A percentile compares a stretch with the other conserved stretches of the same genome.
Evolutionary conservation across 1,284 basidiomycete species (phyloP).

Genomic region (Schizophyllum commune): DNA sequence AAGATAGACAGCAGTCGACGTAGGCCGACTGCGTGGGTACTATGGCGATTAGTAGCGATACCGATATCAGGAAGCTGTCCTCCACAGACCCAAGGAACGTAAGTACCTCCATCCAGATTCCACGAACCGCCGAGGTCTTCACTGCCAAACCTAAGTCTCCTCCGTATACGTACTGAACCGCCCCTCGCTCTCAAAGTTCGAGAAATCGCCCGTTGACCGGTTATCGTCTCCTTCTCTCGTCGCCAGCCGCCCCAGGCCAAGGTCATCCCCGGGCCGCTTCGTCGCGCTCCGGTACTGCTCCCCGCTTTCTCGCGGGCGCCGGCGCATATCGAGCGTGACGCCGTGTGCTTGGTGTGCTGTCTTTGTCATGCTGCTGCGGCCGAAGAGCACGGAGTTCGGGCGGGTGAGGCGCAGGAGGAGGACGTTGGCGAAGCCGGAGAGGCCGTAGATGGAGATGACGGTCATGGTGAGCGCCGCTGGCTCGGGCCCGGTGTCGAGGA

Average conservation of each 20-base stretch:
- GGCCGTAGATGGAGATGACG: slow-evolving; percentile 22
- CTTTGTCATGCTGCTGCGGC: slow-evolving; percentile 1
- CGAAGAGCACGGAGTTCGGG: slow-evolving; percentile 21
- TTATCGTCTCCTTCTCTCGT: neutral
- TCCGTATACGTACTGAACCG: neutral
- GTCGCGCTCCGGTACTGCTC: neutral
- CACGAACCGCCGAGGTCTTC: too few relatives aligned
- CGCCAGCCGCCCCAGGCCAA: neutral
- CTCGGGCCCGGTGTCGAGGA: slow-evolving; percentile 1
- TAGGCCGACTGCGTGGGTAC: too few relatives aligned
- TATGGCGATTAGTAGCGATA: too few relatives aligned
- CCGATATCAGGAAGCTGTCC: too few relatives aligned
- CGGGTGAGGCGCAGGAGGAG: slow-evolving; percentile 26
- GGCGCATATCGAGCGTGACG: neutral
- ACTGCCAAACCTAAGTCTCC: too few relatives aligned
- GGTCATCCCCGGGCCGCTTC: neutral
- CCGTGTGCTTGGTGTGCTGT: too few relatives aligned
- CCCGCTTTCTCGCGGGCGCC: neutral
- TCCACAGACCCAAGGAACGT: too few relatives aligned
- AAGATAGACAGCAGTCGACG: too few relatives aligned
- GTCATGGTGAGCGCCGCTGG: slow-evolving; percentile 25
- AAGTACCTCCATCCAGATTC: too few relatives aligned
- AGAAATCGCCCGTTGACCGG: neutral
- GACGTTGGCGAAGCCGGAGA: slow-evolving; percentile 29
- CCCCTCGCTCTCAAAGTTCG: neutral